These are phyloP conservation scores for Xylaria acuta DNA, from an alignment of 495 filamentous ascomycete genomes.

Conservation along the genomic window DNA sequence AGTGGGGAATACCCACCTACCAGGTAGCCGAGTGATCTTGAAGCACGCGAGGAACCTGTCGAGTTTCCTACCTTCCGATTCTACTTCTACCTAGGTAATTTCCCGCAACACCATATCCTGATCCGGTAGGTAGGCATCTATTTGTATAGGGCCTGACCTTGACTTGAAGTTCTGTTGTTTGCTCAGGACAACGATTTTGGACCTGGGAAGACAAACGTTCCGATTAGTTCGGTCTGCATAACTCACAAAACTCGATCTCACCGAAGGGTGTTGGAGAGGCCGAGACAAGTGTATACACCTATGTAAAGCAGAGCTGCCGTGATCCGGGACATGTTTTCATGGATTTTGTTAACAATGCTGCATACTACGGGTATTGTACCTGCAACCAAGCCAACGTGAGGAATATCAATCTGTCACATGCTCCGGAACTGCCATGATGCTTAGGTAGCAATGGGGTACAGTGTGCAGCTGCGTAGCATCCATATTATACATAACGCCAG, in stretches of 20 bases:
- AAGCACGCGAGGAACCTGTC: neutral
- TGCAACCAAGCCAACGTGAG: neutral
- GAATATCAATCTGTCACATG: constrained; percentile 13
- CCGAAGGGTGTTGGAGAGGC: neutral
- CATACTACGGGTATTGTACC: neutral
- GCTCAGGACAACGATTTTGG: neutral
- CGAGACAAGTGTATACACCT: neutral
- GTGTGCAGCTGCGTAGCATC: constrained; percentile 1
- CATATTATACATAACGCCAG: neutral
- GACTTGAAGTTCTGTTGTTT: neutral
- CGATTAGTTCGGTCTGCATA: neutral
- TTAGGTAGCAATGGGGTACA: neutral
- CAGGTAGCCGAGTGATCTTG: neutral
- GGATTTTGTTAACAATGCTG: neutral
- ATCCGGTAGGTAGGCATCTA: neutral
- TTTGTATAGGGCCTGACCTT: neutral
- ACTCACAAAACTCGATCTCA: neutral
- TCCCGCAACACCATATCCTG: neutral
- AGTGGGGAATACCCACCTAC: constrained; percentile 10
- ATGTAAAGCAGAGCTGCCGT: neutral
- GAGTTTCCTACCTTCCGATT: constrained; percentile 14
- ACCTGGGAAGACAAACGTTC: neutral
- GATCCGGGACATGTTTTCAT: neutral
- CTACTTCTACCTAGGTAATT: neutral
- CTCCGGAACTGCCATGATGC: neutral